Evolutionary conservation across 2,329 filamentous ascomycete genomes (phyloP).

Genomic region (Penicillium psychrosexuale): DNA sequence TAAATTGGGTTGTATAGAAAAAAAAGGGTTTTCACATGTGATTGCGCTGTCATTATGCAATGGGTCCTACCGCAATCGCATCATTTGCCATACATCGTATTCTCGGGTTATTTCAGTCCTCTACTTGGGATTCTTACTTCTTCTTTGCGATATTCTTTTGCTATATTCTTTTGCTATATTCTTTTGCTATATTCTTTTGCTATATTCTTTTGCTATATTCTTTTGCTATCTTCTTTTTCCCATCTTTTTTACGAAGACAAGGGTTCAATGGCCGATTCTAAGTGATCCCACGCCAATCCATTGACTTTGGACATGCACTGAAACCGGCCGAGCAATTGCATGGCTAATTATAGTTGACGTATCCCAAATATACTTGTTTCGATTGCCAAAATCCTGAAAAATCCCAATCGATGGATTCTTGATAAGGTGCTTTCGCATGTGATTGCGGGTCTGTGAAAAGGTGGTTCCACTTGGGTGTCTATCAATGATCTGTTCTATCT

Average conservation of each 20-base stretch:
- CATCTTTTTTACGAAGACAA: not conserved
- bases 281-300: conserved; percentile 1
- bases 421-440: conserved; percentile 30
- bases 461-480: conserved; percentile 3
- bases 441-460: conserved; percentile 31
- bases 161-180: not conserved
- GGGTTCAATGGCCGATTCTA: not conserved
- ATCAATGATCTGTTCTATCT: not conserved
- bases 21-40: conserved; percentile 25
- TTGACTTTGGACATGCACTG: not conserved
- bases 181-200: not conserved
- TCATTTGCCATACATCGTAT: conserved; percentile 15
- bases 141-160: not conserved
- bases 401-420: not conserved
- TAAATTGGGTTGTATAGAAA: conserved; percentile 5
- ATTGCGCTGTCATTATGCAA: conserved; percentile 23
- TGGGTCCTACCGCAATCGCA: conserved; percentile 18
- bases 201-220: no score
- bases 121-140: not conserved
- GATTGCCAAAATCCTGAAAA: not conserved
- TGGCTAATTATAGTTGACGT: not conserved
- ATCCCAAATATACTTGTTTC: not conserved
- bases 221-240: not conserved
- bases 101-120: conserved; percentile 7
- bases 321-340: not conserved